Evolutionary conservation across 768 basidiomycete species (phyloP).

Genomic region (Favolaschia claudopus): DNA sequence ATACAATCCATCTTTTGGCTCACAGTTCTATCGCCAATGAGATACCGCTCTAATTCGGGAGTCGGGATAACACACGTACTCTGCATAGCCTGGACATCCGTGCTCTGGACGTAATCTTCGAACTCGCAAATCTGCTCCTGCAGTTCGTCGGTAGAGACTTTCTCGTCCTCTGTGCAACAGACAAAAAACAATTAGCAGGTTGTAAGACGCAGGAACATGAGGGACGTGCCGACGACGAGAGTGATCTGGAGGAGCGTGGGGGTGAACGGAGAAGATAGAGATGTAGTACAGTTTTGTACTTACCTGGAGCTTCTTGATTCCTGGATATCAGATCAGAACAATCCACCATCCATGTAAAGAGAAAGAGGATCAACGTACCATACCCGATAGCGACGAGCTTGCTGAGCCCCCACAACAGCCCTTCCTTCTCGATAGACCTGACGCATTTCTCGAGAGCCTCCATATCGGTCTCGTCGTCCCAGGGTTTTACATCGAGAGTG

Average conservation of each 20-base stretch:
- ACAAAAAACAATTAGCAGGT: slow-evolving; percentile 3
- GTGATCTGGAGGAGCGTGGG: slow-evolving; percentile 47
- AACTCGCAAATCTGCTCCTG: slow-evolving; percentile 90
- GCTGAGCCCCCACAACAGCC: slow-evolving; percentile 95
- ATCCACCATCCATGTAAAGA: neutral
- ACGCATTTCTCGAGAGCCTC: slow-evolving; percentile 81
- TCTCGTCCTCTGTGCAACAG: slow-evolving; percentile 82
- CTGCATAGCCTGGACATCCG: slow-evolving; percentile 94
- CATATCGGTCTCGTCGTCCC: slow-evolving; percentile 99
- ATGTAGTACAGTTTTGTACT: slow-evolving; percentile 60
- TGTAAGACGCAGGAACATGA: neutral
- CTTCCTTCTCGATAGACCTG: slow-evolving; percentile 85
- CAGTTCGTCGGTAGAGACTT: slow-evolving; percentile 90
- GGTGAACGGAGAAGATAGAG: slow-evolving; percentile 45
- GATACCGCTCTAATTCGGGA: neutral
- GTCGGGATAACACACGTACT: slow-evolving; percentile 56
- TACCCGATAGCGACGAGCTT: slow-evolving; percentile 94
- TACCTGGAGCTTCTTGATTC: slow-evolving; percentile 87
- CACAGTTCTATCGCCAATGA: slow-evolving; percentile 25
- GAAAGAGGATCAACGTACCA: slow-evolving; percentile 37
- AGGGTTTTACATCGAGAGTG: slow-evolving; percentile 97
- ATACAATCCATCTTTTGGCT: too few relatives aligned
- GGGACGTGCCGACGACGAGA: slow-evolving; percentile 61
- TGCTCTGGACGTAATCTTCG: slow-evolving; percentile 90
- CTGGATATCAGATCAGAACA: slow-evolving; percentile 34